Conservation (phyloP, 441 rosid species). For the Mallotus japonicus region DNA sequence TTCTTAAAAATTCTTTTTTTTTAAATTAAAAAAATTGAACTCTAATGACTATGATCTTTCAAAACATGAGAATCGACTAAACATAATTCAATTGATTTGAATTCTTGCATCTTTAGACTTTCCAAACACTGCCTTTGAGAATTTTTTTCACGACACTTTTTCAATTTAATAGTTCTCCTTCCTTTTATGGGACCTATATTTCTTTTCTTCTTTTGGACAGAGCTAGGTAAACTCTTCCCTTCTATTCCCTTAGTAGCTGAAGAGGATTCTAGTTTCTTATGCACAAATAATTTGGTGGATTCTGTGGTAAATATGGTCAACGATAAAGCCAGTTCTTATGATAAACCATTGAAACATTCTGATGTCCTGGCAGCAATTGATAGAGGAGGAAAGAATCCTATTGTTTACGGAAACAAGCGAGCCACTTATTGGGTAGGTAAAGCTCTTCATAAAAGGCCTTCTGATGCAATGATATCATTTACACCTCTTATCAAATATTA, state of each 20-base stretch:
- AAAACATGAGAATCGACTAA: not conserved
- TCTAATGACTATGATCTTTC: not conserved
- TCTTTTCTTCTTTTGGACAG: conserved; percentile 35
- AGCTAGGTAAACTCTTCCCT: conserved; percentile 72
- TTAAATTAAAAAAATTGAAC: no score
- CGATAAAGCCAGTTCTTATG: conserved; percentile 41
- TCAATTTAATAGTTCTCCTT: not conserved
- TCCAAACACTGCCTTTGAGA: not conserved
- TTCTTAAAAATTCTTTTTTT: no score
- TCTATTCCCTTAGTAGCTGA: conserved; percentile 89
- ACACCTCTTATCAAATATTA: not conserved
- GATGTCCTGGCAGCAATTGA: conserved; percentile 83
- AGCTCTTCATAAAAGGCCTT: conserved; percentile 7
- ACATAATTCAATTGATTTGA: not conserved
- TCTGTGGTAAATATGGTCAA: conserved; percentile 60
- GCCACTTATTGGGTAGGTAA: conserved; percentile 90
- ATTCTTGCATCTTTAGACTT: not conserved
- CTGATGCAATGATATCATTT: not conserved
- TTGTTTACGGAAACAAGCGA: conserved; percentile 54
- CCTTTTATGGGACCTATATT: not conserved
- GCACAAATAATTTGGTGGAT: conserved; percentile 61
- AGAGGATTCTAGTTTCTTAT: conserved; percentile 75
- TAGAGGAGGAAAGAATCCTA: conserved; percentile 67
- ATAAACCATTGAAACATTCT: conserved; percentile 45
- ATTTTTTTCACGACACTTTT: not conserved